These are phyloP conservation scores for Pyrus hybrid DNA, from an alignment of 331 rosid genomes.

Conservation along the genomic window DNA sequence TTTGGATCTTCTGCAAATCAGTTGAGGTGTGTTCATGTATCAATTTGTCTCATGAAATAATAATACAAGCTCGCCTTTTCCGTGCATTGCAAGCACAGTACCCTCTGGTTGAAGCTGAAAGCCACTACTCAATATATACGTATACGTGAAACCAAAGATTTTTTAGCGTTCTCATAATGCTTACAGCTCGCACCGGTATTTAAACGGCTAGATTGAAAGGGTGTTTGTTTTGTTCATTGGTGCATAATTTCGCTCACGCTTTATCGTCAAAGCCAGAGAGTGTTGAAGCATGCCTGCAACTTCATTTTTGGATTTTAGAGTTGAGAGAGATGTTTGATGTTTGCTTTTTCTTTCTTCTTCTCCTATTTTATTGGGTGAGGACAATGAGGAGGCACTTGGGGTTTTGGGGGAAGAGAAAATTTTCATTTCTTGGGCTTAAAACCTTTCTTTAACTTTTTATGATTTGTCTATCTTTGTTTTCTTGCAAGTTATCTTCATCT, in stretches of 20 bases:
- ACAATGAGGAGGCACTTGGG: not conserved
- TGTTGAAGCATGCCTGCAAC: not conserved
- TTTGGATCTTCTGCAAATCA: slow-evolving; percentile 5
- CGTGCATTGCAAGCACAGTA: not conserved
- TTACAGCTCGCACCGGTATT: too few relatives aligned
- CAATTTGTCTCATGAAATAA: not conserved
- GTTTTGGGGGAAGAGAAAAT: not conserved
- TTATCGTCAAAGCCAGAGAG: not conserved
- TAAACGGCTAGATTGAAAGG: too few relatives aligned
- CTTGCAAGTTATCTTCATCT: too few relatives aligned
- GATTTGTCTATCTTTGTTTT: not conserved
- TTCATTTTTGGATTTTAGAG: not conserved
- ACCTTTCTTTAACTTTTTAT: not conserved
- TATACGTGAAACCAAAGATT: not conserved
- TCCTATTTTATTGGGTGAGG: not conserved
- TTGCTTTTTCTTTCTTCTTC: not conserved
- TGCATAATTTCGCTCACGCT: not conserved
- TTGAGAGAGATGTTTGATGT: slow-evolving; percentile 1
- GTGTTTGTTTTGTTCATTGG: too few relatives aligned
- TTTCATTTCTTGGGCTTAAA: not conserved
- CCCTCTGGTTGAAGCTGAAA: not conserved
- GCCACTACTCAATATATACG: not conserved
- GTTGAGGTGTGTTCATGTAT: not conserved
- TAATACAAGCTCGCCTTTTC: not conserved
- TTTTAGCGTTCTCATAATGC: not conserved